These are phyloP conservation scores for Populus pruinosa DNA, from an alignment of 345 rosid genomes.

Conservation along the genomic window DNA sequence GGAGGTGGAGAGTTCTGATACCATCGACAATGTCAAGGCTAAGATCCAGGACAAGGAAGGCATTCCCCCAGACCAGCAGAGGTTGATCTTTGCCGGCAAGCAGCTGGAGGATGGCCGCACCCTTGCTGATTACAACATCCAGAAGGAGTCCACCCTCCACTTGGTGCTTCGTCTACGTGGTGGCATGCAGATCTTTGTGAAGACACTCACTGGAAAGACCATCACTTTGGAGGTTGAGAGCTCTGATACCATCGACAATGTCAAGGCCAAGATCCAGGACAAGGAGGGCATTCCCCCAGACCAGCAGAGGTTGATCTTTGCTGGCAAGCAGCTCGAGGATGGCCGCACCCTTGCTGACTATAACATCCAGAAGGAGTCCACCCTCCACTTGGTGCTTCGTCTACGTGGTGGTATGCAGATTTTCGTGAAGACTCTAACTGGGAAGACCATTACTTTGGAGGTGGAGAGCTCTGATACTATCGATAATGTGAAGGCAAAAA, in stretches of 20 bases:
- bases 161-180: conserved; percentile 34
- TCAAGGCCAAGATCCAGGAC: conserved; percentile 37
- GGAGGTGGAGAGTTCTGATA: conserved; percentile 38
- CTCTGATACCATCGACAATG: conserved; percentile 37
- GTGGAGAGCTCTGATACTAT: conserved; percentile 44
- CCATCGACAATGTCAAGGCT: conserved; percentile 39
- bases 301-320: conserved; percentile 42
- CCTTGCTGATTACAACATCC: conserved; percentile 40
- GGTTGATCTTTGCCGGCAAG: conserved; percentile 38
- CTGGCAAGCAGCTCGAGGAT: conserved; percentile 41
- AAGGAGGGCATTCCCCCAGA: conserved; percentile 43
- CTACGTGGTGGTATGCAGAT: conserved; percentile 50
- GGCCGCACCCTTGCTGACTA: conserved; percentile 39
- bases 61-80: conserved; percentile 40
- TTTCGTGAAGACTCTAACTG: conserved; percentile 41
- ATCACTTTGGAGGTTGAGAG: conserved; percentile 40
- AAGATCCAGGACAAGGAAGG: conserved; percentile 45
- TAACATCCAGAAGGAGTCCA: conserved; percentile 41
- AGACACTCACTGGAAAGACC: conserved; percentile 39
- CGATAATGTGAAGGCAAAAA: conserved; percentile 38
- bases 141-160: conserved; percentile 41
- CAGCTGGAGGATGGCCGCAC: conserved; percentile 41
- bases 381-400: conserved; percentile 34
- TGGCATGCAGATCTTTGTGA: conserved; percentile 42
- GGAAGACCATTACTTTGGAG: conserved; percentile 42